Evolutionary conservation across 2,329 filamentous ascomycete genomes (phyloP).

Genomic region (Botrytis hyacinthi): DNA sequence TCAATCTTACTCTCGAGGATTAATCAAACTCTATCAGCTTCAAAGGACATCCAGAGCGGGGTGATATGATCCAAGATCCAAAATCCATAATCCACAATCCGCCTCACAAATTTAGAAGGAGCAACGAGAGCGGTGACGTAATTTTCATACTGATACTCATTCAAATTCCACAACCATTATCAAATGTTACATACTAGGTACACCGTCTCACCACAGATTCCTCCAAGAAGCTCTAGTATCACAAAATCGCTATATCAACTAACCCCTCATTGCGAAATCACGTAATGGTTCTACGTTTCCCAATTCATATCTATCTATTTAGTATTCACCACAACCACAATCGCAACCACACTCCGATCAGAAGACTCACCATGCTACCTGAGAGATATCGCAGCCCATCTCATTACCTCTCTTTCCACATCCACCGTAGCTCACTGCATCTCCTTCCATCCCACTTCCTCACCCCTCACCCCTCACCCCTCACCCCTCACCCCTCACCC

Average conservation of each 20-base stretch:
- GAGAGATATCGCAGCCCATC: not conserved
- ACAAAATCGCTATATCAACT: not conserved
- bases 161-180: not conserved
- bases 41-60: not conserved
- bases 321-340: not conserved
- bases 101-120: not conserved
- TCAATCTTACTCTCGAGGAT: not conserved
- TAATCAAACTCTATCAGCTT: no score
- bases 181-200: not conserved
- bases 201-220: not conserved
- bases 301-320: not conserved
- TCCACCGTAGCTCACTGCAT: no score
- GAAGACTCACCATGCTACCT: not conserved
- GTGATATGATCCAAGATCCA: not conserved
- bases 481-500: not conserved
- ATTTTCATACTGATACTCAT: not conserved
- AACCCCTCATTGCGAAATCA: not conserved
- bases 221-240: not conserved
- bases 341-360: not conserved
- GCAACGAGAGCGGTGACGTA: not conserved
- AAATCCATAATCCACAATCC: not conserved
- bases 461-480: not conserved
- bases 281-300: not conserved
- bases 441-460: not conserved
- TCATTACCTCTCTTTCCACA: accelerated